phyloP scores from a whole-genome alignment of 208 protist genomes.

The Acanthamoeba culbertsoni region DNA sequence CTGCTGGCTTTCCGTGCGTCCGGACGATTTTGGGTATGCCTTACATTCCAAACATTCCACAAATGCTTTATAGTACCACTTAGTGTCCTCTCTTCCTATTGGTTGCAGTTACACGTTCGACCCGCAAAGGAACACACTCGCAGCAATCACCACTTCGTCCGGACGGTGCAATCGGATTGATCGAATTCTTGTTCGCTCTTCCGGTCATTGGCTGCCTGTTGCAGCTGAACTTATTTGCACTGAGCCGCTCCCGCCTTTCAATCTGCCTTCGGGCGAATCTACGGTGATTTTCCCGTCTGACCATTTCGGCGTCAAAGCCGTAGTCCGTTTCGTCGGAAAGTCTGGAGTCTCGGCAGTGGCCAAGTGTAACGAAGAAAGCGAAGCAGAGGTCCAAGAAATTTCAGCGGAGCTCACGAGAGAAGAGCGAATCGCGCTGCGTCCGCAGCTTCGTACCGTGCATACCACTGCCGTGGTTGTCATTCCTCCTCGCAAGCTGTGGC shows the following conservation, averaged over 20 bases:
- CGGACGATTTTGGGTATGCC: not conserved
- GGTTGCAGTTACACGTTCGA: constrained; percentile 59
- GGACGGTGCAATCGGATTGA: constrained; percentile 5
- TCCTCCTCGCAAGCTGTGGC: constrained; percentile 24
- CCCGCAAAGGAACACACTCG: not conserved
- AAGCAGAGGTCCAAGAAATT: not conserved
- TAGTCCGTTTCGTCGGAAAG: not conserved
- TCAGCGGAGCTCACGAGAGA: not conserved
- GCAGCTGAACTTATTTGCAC: constrained; percentile 7
- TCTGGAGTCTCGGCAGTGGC: not conserved
- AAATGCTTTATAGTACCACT: not conserved
- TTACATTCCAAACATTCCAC: not conserved
- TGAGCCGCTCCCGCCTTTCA: not conserved
- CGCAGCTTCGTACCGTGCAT: not conserved
- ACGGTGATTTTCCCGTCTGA: constrained; percentile 10
- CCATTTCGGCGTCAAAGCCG: not conserved
- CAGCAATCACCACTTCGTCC: not conserved
- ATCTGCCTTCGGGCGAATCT: not conserved
- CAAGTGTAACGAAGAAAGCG: not conserved
- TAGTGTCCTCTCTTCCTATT: no score
- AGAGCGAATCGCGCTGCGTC: constrained; percentile 3
- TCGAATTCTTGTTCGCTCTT: constrained; percentile 1
- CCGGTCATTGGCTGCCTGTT: not conserved
- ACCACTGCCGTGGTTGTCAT: constrained; percentile 40
- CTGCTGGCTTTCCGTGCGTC: constrained; percentile 18